A percentile compares a stretch with the other conserved stretches of the same genome.
phyloP scores from a whole-genome alignment of 495 filamentous ascomycete species.

The Trichoderma reesei region DNA sequence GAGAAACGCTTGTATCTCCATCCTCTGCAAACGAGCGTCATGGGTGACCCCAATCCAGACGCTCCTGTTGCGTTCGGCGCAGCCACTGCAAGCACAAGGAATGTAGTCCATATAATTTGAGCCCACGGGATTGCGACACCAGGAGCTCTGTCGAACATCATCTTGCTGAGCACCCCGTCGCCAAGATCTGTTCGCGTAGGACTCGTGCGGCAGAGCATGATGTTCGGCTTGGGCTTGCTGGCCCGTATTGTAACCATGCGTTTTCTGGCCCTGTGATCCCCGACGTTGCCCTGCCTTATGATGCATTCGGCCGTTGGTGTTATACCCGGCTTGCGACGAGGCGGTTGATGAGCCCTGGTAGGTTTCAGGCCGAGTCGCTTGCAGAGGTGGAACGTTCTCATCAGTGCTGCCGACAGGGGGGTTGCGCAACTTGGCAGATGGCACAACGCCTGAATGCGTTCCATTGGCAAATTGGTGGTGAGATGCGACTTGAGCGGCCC shows the following conservation, averaged over 20 bases:
- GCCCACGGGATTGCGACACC: not conserved
- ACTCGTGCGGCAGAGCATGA: not conserved
- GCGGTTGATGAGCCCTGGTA: not conserved
- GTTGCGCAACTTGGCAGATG: not conserved
- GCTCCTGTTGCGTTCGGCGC: not conserved
- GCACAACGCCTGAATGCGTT: not conserved
- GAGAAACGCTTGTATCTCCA: not conserved
- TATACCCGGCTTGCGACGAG: not conserved
- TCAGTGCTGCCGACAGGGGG: not conserved
- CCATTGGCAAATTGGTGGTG: not conserved
- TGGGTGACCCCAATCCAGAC: not conserved
- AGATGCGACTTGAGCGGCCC: not conserved
- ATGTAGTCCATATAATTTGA: not conserved
- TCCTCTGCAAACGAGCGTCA: not conserved
- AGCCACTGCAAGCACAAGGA: not conserved
- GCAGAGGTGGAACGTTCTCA: not conserved
- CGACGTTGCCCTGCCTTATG: not conserved
- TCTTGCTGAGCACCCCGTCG: not conserved
- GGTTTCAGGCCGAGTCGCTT: not conserved
- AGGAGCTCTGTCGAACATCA: not conserved
- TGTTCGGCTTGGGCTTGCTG: not conserved
- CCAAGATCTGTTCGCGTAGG: not conserved
- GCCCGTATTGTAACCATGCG: not conserved
- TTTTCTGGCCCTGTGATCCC: not conserved
- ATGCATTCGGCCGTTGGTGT: not conserved